Conservation (phyloP, 2,329 filamentous ascomycete genomes). For the Penicillium sp. region DNA sequence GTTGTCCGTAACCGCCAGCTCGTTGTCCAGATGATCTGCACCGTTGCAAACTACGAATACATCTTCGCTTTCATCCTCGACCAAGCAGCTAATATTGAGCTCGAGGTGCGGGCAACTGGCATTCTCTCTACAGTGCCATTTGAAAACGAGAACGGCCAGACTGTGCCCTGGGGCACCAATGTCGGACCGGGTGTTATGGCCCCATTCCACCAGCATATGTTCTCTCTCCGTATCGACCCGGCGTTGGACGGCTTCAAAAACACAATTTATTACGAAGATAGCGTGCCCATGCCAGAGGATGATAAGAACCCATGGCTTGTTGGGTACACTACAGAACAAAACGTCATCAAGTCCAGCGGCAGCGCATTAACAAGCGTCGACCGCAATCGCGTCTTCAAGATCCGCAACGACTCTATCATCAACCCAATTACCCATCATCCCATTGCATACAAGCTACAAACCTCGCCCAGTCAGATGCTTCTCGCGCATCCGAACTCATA, state of each 20-base stretch:
- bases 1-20: slow-evolving; percentile 65
- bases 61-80: slow-evolving; percentile 72
- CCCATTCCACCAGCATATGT: slow-evolving; percentile 73
- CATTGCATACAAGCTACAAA: slow-evolving; percentile 52
- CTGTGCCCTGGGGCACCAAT: slow-evolving; percentile 67
- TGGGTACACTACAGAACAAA: slow-evolving; percentile 58
- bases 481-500: slow-evolving; percentile 48
- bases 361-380: slow-evolving; percentile 54
- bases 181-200: slow-evolving; percentile 70
- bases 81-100: slow-evolving; percentile 65
- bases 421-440: slow-evolving; percentile 50
- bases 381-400: slow-evolving; percentile 53
- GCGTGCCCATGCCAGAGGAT: slow-evolving; percentile 52
- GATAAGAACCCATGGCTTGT: slow-evolving; percentile 62
- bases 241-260: slow-evolving; percentile 59
- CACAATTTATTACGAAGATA: slow-evolving; percentile 57
- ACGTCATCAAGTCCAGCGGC: slow-evolving; percentile 48
- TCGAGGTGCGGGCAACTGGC: slow-evolving; percentile 68
- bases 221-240: slow-evolving; percentile 65
- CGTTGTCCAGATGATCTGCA: slow-evolving; percentile 69
- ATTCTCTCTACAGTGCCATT: slow-evolving; percentile 67
- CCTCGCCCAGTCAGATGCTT: slow-evolving; percentile 51
- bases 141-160: slow-evolving; percentile 58
- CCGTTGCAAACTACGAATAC: slow-evolving; percentile 71
- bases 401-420: slow-evolving; percentile 49